Percentiles rank a stretch among this genome's conserved stretches.
These are phyloP conservation scores for slime mould (Dictyostelium discoideum) DNA, from an alignment of 78 protist genomes.

Conservation along the genomic window DNA sequence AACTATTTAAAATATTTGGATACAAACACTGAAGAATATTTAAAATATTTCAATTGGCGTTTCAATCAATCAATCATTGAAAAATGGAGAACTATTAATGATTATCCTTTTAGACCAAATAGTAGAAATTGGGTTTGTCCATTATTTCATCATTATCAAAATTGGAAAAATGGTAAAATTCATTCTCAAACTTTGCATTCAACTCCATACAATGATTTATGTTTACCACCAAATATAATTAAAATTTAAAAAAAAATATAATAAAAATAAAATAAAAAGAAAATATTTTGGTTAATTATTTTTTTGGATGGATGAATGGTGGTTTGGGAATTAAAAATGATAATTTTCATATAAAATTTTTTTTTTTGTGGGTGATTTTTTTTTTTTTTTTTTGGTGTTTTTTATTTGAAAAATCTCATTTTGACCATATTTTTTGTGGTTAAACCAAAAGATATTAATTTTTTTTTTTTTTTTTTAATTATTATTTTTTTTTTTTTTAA, in stretches of 20 bases:
- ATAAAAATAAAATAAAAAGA: background rate
- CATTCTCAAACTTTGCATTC: background rate
- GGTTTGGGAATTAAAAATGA: too few species aligned
- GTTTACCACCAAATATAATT: slow-evolving; percentile 3
- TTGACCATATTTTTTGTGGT: too few species aligned
- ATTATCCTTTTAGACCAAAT: background rate
- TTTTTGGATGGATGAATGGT: too few species aligned
- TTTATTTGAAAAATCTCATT: too few species aligned
- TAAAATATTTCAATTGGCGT: slow-evolving; percentile 50
- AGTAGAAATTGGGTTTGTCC: slow-evolving; percentile 9
- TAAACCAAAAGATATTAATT: too few species aligned
- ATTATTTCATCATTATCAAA: slow-evolving; percentile 2
- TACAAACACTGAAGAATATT: slow-evolving; percentile 4
- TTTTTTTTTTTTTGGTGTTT: too few species aligned
- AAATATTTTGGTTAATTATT: too few species aligned
- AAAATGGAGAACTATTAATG: slow-evolving; percentile 1
- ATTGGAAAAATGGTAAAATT: background rate
- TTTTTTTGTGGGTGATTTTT: too few species aligned
- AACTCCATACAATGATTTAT: background rate
- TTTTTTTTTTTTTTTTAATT: too few species aligned
- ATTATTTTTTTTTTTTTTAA: too few species aligned
- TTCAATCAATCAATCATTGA: background rate
- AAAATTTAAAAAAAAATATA: background rate
- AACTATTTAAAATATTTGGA: slow-evolving; percentile 17
- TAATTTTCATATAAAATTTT: too few species aligned